These are phyloP conservation scores for Apophysomyces trapeziformis DNA, from an alignment of 371 early-diverging fungal species.

Conservation along the genomic window DNA sequence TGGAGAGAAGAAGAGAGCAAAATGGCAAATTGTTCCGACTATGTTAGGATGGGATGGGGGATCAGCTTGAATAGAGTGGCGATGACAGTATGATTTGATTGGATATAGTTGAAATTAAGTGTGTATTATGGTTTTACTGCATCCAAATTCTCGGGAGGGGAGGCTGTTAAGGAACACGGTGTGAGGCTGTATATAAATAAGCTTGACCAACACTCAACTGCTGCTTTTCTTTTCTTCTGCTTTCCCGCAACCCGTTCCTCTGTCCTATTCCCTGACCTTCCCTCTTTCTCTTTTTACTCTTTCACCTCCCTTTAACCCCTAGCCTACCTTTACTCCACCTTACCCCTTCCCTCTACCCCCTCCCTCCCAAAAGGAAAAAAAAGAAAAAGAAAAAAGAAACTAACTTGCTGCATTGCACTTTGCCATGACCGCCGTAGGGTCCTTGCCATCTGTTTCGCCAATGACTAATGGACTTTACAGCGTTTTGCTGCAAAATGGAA, in stretches of 20 bases:
- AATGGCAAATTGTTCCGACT: too few relatives aligned
- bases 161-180: too few relatives aligned
- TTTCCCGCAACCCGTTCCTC: not conserved
- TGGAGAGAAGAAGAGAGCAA: too few relatives aligned
- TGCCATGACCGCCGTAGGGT: slow-evolving; percentile 12
- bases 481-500: slow-evolving; percentile 19
- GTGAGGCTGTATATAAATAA: not conserved
- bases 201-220: not conserved
- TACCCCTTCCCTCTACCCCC: too few relatives aligned
- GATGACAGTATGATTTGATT: not conserved
- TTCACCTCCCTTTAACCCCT: not conserved
- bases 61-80: not conserved
- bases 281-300: not conserved
- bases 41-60: too few relatives aligned
- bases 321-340: too few relatives aligned
- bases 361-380: too few relatives aligned
- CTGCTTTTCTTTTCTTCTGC: not conserved
- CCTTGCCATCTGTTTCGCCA: slow-evolving; percentile 9
- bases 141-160: not conserved
- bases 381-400: too few relatives aligned
- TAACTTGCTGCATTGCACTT: not conserved
- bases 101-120: not conserved
- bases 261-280: not conserved
- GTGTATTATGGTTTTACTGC: not conserved
- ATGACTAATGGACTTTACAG: slow-evolving; percentile 17